Base-by-base conservation (phyloP, 192 early-diverging fungal species). In the Linnemannia zychae region DNA sequence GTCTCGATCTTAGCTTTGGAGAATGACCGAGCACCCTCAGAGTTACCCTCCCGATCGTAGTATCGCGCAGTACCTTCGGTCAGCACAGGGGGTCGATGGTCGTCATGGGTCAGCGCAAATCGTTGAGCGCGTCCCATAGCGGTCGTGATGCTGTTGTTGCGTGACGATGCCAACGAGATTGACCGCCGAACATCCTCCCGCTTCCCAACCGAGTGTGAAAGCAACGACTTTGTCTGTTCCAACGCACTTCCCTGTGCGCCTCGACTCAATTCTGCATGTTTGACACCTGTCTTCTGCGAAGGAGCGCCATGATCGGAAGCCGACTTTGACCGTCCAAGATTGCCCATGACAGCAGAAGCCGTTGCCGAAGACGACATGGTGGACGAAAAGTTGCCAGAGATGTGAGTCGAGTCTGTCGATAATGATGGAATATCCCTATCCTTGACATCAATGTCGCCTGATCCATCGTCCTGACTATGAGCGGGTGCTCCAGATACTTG, bases 1-100 rank as follows among this genome's bases (percentile, higher is more conserved):
- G 86, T 86, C 52, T 91, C 90, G 67, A 74, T 63, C 50, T 86
- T 81, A 40, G 74, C 24, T 22, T 74, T 77, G 7, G 88, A 74
- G 37, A 81, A 81, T 17, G 65, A 44, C 22, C 74, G 67, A 24
- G 50, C 31, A 0, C 49, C 74, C 16, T 79, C 75, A 16, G 78
- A 12, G 31, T 68, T 78, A 40, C 33, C 67, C 34, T 87, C 79
- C 31, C 78, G 77, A 33, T 74, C 73, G 47, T 75, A 85, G 18
- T 75, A 78, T 3, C 78, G 74, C 3, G 74, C 48, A 33, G n/a
- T 77, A 24, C 57, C 72, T n/a, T 81, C 78, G 2, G 31, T 71
- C 48, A 77, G 33, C 0, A 60, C 33, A 4, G 71, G 46, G 5
- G 80, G 76, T n/a, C 76, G 77, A 60, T 87, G 77, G 44, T 87